Evolutionary conservation across 164 flowering plant species (phyloP), one percentile per base, ranked within the genome.

Genomic region (Hamamelis virginiana): DNA sequence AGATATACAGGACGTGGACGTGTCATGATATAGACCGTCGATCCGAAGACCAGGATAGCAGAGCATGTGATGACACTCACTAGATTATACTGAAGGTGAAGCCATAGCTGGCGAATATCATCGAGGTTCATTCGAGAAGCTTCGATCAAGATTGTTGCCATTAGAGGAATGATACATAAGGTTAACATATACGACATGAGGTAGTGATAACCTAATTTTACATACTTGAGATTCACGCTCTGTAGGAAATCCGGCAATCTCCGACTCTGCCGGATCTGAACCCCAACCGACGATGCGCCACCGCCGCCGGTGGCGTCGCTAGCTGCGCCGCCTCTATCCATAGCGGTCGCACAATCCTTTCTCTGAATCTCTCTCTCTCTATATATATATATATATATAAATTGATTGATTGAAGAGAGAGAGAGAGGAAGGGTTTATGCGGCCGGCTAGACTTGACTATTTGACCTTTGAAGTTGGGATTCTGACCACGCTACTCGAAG

Each of bases 181-280:
- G 80, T 74, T 6, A 76, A 38, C 0, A 80, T 72, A 33, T 77
- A 63, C 18, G 77, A 66, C 41, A 76, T 72, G 1, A 80, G 66
- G 64, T 76, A 80, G 51, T 80, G 82, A 52, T 80, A 80, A 1
- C 82, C 82, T 43, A 80, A 53, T 52, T 80, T 80, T 0, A 80
- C 82, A 76, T 80, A 76, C 77, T 80, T 80, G 51, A 80, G 77
- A 56, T 80, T 80, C 27, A 80, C 82, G 69, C 82, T 80, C 66
- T 79, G 82, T 6, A 79, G 75, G 65, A 79, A 79, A 62, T 79
- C 79, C 11, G 82, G 82, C 9, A 79, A 66, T 56, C 75, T 45
- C 28, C 80, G 71, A 50, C 57, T 52, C 18, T 59, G 68, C 9
- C 72, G 81, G 74, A 75, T 75, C 78, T 43, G 81, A 27, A 78